Percentiles rank a stretch among this genome's conserved stretches.
These are phyloP conservation scores for Citrullus mucosospermus DNA, from an alignment of 306 rosid species.

Conservation along the genomic window DNA sequence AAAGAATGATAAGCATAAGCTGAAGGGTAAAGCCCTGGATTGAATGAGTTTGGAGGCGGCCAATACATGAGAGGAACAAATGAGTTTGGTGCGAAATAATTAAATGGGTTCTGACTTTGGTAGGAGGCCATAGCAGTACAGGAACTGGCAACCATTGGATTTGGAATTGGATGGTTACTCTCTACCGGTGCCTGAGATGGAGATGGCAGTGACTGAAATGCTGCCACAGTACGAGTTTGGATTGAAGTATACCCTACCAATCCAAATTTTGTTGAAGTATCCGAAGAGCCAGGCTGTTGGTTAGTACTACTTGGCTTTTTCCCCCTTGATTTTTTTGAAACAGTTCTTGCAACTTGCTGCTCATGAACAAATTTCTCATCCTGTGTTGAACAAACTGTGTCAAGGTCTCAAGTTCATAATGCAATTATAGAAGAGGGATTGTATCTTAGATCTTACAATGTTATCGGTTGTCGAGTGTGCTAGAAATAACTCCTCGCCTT, in stretches of 20 bases:
- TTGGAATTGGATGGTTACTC: conserved; percentile 13
- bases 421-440: not conserved
- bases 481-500: conserved; percentile 55
- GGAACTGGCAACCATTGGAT: conserved; percentile 16
- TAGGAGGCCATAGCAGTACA: conserved; percentile 16
- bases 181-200: conserved; percentile 27
- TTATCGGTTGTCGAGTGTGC: conserved; percentile 16
- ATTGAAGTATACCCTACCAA: conserved; percentile 29
- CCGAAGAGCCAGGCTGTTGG: conserved; percentile 13
- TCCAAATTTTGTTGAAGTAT: conserved; percentile 31
- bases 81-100: conserved; percentile 35
- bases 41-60: conserved; percentile 61
- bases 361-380: conserved; percentile 33
- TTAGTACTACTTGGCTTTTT: conserved; percentile 28
- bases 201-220: conserved; percentile 33
- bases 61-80: conserved; percentile 66
- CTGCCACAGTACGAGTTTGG: conserved; percentile 30
- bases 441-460: conserved; percentile 25
- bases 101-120: conserved; percentile 21
- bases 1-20: conserved; percentile 39
- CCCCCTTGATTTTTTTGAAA: conserved; percentile 31
- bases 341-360: conserved; percentile 17
- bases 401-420: not conserved
- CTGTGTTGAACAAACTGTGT: conserved; percentile 10
- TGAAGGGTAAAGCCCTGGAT: conserved; percentile 36